phyloP scores from a whole-genome alignment of 495 filamentous ascomycete genomes.

The Cercophora sp. region DNA sequence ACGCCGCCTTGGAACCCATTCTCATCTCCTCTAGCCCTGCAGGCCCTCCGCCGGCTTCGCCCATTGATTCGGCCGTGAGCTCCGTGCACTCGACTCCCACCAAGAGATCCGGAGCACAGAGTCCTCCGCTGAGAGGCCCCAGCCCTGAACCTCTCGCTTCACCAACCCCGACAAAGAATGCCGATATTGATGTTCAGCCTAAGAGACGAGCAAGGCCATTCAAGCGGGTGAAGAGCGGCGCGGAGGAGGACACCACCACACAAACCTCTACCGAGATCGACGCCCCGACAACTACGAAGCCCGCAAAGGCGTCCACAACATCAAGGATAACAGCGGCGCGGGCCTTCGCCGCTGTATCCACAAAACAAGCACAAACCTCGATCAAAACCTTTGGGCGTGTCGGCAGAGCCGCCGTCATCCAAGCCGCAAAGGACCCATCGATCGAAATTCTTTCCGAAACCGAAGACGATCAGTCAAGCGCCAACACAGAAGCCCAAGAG shows the following conservation, averaged over 20 bases:
- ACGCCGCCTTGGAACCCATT: conserved; percentile 28
- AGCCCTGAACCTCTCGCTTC: too few relatives aligned
- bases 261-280: neutral
- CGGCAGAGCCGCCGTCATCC: neutral
- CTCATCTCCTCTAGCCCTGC: conserved; percentile 42
- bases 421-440: neutral
- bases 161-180: too few relatives aligned
- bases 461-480: too few relatives aligned
- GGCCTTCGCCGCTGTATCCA: too few relatives aligned
- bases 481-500: too few relatives aligned
- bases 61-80: too few relatives aligned
- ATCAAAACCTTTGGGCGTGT: conserved; percentile 19
- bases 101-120: conserved; percentile 2
- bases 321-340: too few relatives aligned
- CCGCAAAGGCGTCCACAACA: too few relatives aligned
- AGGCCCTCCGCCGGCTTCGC: conserved; percentile 21
- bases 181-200: too few relatives aligned
- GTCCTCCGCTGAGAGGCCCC: too few relatives aligned
- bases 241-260: neutral
- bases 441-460: conserved; percentile 1
- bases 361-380: conserved; percentile 3
- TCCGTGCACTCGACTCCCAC: conserved; percentile 9
- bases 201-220: conserved; percentile 15
- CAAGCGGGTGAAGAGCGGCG: conserved; percentile 25
- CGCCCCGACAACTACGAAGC: neutral